These are phyloP conservation scores for Eremothecium cymbalariae DNA, from an alignment of 1,139 yeast genomes.

Conservation along the genomic window DNA sequence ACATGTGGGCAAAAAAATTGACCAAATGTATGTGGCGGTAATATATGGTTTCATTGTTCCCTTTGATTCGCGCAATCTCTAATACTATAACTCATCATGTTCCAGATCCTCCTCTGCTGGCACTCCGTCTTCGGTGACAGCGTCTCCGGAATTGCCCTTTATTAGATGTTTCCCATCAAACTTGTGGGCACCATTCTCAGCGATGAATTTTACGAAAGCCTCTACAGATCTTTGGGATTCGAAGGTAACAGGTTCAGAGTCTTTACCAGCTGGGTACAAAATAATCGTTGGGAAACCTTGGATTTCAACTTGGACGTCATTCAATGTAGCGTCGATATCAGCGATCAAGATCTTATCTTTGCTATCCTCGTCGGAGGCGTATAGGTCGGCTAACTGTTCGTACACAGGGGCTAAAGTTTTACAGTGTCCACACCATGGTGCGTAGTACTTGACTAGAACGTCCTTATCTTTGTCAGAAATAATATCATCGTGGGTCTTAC, in stretches of 20 bases:
- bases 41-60: background rate
- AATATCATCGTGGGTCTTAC: constrained; percentile 68
- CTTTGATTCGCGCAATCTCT: background rate
- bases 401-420: constrained; percentile 88
- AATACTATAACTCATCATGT: constrained; percentile 17
- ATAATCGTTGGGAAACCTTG: constrained; percentile 91
- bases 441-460: constrained; percentile 87
- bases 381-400: constrained; percentile 75
- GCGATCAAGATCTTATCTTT: constrained; percentile 62
- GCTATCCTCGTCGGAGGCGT: constrained; percentile 40
- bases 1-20: background rate
- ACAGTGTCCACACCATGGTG: constrained; percentile 99
- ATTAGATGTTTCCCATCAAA: constrained; percentile 54
- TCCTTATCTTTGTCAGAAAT: constrained; percentile 68
- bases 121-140: constrained; percentile 16
- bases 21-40: background rate
- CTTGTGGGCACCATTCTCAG: constrained; percentile 51
- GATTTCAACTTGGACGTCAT: constrained; percentile 77
- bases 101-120: constrained; percentile 12
- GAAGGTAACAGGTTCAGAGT: constrained; percentile 60
- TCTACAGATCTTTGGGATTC: constrained; percentile 70
- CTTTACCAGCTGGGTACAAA: constrained; percentile 86
- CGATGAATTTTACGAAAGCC: constrained; percentile 59
- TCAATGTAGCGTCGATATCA: constrained; percentile 79
- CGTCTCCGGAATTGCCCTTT: constrained; percentile 32